phyloP scores from a whole-genome alignment of 2,329 filamentous ascomycete genomes.

The Curvularia lunata region DNA sequence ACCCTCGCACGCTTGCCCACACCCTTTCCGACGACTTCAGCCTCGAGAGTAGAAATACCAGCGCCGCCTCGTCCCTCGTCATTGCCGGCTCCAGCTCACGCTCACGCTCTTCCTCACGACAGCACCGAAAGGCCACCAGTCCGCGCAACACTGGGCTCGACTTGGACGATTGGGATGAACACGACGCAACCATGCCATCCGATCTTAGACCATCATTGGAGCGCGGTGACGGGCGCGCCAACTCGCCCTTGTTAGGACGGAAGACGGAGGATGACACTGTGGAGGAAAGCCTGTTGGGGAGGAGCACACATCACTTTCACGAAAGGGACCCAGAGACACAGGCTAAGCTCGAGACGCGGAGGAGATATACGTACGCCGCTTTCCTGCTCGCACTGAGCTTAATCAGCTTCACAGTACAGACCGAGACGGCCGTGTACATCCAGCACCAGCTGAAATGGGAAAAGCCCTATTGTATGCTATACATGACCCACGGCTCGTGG shows the following conservation, averaged over 20 bases:
- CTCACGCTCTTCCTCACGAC: slow-evolving; percentile 30
- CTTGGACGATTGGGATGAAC: slow-evolving; percentile 56
- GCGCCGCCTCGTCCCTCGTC: slow-evolving; percentile 29
- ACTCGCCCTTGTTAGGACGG: slow-evolving; percentile 61
- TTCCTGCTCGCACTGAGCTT: slow-evolving; percentile 84
- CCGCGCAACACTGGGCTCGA: slow-evolving; percentile 43
- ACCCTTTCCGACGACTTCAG: slow-evolving; percentile 24
- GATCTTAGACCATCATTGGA: slow-evolving; percentile 54
- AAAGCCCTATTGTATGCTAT: slow-evolving; percentile 99
- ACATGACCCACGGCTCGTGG: slow-evolving; percentile 96
- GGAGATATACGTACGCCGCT: slow-evolving; percentile 85
- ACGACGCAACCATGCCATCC: slow-evolving; percentile 56
- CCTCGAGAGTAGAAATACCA: slow-evolving; percentile 19
- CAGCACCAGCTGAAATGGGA: slow-evolving; percentile 92
- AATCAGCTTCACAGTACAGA: slow-evolving; percentile 90
- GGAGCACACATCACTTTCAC: slow-evolving; percentile 69
- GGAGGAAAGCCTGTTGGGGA: slow-evolving; percentile 53
- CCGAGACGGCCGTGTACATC: slow-evolving; percentile 93
- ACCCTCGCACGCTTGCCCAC: slow-evolving; percentile 23
- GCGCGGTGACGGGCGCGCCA: slow-evolving; percentile 51
- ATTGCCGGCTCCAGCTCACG: slow-evolving; percentile 29
- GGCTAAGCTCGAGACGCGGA: slow-evolving; percentile 70
- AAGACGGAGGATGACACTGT: slow-evolving; percentile 47
- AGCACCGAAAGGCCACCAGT: slow-evolving; percentile 15
- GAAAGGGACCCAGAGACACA: slow-evolving; percentile 75